A percentile compares a stretch with the other conserved stretches of the same genome.
Evolutionary conservation across 345 rosid genomes (phyloP).

Genomic region (Salix purpurea): DNA sequence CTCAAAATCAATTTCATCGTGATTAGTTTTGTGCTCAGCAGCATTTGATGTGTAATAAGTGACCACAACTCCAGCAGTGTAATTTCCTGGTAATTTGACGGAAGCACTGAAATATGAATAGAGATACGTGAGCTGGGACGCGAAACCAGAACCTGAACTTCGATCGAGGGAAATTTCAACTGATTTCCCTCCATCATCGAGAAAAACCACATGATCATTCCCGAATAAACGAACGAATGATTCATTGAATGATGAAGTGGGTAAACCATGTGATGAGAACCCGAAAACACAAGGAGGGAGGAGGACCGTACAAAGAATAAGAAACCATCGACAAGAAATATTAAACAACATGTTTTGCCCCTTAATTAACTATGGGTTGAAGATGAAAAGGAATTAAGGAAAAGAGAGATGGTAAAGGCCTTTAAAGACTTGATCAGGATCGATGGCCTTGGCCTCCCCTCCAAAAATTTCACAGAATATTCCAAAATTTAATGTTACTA

Average conservation of each 20-base stretch:
- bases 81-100: slow-evolving; percentile 18
- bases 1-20: slow-evolving; percentile 22
- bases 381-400: not conserved
- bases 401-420: not conserved
- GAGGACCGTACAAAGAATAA: not conserved
- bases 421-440: not conserved
- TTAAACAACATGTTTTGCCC: not conserved
- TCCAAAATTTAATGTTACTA: not conserved
- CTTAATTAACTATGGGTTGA: not conserved
- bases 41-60: slow-evolving; percentile 22
- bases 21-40: not conserved
- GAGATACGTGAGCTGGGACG: not conserved
- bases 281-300: not conserved
- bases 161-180: not conserved
- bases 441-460: not conserved
- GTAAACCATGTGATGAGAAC: not conserved
- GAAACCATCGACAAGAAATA: not conserved
- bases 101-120: slow-evolving; percentile 13
- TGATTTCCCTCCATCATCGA: not conserved
- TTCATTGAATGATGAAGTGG: not conserved
- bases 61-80: slow-evolving; percentile 21
- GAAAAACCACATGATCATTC: not conserved
- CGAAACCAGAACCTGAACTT: slow-evolving; percentile 17
- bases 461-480: not conserved
- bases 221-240: not conserved